Evolutionary conservation across 2,329 filamentous ascomycete genomes (phyloP), one percentile per base, ranked within the genome.

Genomic region (Xylariaceae sp.): DNA sequence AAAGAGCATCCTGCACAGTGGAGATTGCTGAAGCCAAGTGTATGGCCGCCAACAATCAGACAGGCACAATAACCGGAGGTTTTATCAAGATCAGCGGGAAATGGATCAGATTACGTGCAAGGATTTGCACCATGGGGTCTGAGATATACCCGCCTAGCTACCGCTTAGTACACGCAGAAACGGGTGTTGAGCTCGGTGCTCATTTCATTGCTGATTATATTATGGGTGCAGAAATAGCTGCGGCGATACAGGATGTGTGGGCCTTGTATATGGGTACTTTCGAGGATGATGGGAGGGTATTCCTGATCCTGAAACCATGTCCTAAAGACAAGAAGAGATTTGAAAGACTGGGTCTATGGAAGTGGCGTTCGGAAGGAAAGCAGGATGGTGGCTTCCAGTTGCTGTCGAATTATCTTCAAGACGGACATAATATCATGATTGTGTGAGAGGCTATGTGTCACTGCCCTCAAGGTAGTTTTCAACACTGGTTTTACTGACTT

Each of bases 121-220:
- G 34, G 7, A 36, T 36, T 20, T 36, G 10, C 19, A 16, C 10
- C 16, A 7, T 20, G 17, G 34, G 34, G 14, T 36, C 34, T 20
- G 34, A 36, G 16, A 36, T 16, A 16, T 10, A 36, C 7, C 34
- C 34, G 34, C 34, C 34, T n/a, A 36, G 34, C 34, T 36, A 36
- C 34, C 34, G 16, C 34, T 36, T 36, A 10, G 34, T 16, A 36
- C 34, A 36, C 34, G 34, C 34, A 36, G 34, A 36, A 36, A 36
- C 16, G 10, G 34, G 34, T 36, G 17, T 20, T 36, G 17, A 36
- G 17, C 16, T 36, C 16, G 17, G 34, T 16, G 10, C 34, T 36
- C 34, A 10, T n/a, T 7, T 36, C 34, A 36, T 10, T 10, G 34
- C 34, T 16, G 34, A 36, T 16, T 36, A 36, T 16, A 20, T 36